These are phyloP conservation scores for Venturia effusa DNA, from an alignment of 2,329 filamentous ascomycete species.

Conservation along the genomic window DNA sequence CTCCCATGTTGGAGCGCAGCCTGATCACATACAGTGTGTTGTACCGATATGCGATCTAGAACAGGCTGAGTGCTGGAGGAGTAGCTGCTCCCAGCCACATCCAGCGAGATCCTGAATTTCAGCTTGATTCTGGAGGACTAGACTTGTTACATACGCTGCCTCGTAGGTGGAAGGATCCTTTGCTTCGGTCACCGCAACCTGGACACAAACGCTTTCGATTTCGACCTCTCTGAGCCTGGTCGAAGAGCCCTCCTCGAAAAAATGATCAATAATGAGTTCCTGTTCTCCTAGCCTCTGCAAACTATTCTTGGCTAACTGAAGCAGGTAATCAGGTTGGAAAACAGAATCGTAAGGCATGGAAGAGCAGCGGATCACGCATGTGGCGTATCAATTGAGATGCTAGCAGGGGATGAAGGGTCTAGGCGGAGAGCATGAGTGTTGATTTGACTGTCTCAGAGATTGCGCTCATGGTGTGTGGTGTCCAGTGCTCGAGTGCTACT, in stretches of 20 bases:
- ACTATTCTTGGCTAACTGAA: background rate
- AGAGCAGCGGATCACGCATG: background rate
- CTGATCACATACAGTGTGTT: constrained; percentile 91
- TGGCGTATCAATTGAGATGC: background rate
- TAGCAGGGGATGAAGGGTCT: background rate
- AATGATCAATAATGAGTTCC: background rate
- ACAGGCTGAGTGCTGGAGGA: constrained; percentile 90
- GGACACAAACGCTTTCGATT: background rate
- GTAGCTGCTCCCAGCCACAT: constrained; percentile 56
- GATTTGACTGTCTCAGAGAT: background rate
- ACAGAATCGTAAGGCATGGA: background rate
- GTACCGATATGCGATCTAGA: constrained; percentile 95
- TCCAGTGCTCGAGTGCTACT: background rate
- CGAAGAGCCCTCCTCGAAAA: background rate
- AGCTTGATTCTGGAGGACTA: background rate
- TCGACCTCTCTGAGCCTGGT: background rate
- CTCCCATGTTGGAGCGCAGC: constrained; percentile 76
- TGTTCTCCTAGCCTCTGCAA: background rate
- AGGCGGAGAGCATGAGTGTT: background rate
- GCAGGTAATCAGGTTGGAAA: background rate
- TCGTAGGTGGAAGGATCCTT: background rate
- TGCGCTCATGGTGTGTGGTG: background rate
- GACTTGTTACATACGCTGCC: background rate
- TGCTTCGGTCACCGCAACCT: background rate
- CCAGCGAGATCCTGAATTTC: background rate